phyloP scores from a whole-genome alignment of 2,329 filamentous ascomycete genomes.

The Bipolaris zeicola region DNA sequence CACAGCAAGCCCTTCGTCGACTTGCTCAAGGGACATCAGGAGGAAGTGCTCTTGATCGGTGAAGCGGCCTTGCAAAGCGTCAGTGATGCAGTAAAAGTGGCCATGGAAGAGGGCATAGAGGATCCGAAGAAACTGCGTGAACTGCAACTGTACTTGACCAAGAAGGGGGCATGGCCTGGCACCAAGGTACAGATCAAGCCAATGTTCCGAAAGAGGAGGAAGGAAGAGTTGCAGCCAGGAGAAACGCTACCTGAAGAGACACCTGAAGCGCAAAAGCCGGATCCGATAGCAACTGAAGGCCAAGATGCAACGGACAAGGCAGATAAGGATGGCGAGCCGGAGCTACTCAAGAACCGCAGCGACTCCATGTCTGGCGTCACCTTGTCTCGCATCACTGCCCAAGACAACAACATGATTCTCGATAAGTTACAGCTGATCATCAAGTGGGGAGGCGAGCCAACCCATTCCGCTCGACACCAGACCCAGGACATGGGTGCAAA shows the following conservation, averaged over 20 bases:
- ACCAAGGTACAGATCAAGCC: conserved; percentile 99
- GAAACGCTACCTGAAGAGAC: conserved; percentile 38
- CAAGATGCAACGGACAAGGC: conserved; percentile 30
- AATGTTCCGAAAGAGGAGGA: conserved; percentile 91
- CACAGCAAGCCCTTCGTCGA: conserved; percentile 96
- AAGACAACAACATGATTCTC: conserved; percentile 87
- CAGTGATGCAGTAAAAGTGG: conserved; percentile 81
- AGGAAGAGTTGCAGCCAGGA: conserved; percentile 59
- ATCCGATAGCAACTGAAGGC: conserved; percentile 24
- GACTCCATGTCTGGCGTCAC: conserved; percentile 90
- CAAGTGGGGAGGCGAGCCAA: conserved; percentile 98
- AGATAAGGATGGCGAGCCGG: conserved; percentile 21
- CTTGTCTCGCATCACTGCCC: conserved; percentile 90
- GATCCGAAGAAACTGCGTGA: conserved; percentile 85
- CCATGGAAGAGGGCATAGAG: conserved; percentile 78
- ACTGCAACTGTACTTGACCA: conserved; percentile 83
- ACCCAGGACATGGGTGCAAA: conserved; percentile 93
- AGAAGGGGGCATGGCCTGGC: conserved; percentile 91
- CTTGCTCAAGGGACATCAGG: conserved; percentile 90
- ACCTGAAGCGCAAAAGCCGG: conserved; percentile 31
- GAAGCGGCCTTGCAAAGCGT: conserved; percentile 89
- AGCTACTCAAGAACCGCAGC: conserved; percentile 53
- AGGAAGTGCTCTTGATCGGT: conserved; percentile 92
- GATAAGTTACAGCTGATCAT: conserved; percentile 98
- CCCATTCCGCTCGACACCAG: conserved; percentile 95